Conservation (phyloP, 495 filamentous ascomycete genomes). For the Entonaema liquescens region DNA sequence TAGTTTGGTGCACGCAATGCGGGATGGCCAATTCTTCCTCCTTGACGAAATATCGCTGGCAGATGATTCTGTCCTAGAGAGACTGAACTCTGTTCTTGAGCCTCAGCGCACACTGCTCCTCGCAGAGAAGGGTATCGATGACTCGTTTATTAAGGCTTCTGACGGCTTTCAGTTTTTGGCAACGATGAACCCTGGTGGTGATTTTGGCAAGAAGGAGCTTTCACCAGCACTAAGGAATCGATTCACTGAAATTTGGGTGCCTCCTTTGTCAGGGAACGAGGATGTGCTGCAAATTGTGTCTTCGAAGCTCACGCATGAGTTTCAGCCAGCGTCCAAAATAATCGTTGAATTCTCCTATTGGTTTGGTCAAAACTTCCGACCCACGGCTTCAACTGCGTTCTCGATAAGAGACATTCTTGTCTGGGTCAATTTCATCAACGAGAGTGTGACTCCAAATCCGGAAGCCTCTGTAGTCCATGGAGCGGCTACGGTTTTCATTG, state of each 20-base stretch:
- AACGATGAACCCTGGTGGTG: slow-evolving; percentile 99
- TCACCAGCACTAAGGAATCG: slow-evolving; percentile 94
- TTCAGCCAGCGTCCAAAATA: slow-evolving; percentile 61
- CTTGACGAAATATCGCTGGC: slow-evolving; percentile 98
- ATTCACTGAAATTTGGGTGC: slow-evolving; percentile 99
- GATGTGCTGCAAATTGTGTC: slow-evolving; percentile 88
- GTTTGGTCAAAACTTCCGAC: slow-evolving; percentile 84
- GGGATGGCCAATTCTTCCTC: slow-evolving; percentile 85
- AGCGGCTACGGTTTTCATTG: slow-evolving; percentile 94
- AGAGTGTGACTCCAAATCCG: slow-evolving; percentile 54
- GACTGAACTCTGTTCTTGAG: slow-evolving; percentile 97
- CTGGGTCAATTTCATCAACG: slow-evolving; percentile 95
- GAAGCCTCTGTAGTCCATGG: slow-evolving; percentile 73
- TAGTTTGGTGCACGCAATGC: slow-evolving; percentile 95
- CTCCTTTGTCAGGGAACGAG: slow-evolving; percentile 77
- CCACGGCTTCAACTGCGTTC: slow-evolving; percentile 73
- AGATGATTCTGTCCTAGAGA: slow-evolving; percentile 95
- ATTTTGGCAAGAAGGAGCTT: slow-evolving; percentile 96
- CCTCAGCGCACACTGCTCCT: slow-evolving; percentile 84
- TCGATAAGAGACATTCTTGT: slow-evolving; percentile 90
- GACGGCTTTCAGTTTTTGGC: slow-evolving; percentile 94
- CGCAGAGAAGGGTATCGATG: slow-evolving; percentile 88
- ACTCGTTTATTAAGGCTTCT: slow-evolving; percentile 78
- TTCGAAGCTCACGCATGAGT: slow-evolving; percentile 67
- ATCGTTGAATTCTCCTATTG: slow-evolving; percentile 91